Conservation (phyloP, 768 basidiomycete genomes). For the Leucogyrophana mollusca region DNA sequence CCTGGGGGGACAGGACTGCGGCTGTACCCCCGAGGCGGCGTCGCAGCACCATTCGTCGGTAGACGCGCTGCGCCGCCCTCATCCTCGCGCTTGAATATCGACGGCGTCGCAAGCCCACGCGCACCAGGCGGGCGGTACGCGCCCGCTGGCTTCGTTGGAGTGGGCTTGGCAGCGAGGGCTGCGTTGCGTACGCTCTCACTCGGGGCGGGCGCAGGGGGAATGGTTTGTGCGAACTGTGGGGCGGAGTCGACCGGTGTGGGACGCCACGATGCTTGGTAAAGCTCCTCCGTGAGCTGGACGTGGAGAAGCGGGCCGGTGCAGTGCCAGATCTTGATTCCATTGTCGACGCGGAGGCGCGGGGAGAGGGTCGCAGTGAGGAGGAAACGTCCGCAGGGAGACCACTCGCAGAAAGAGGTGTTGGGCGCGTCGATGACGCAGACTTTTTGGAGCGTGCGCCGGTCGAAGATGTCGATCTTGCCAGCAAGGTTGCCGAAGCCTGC, state of each 20-base stretch:
- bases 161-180: slow-evolving; percentile 52
- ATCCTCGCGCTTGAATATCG: slow-evolving; percentile 89
- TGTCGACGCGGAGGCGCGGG: slow-evolving; percentile 93
- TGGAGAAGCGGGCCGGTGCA: slow-evolving; percentile 88
- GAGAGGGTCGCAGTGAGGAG: slow-evolving; percentile 95
- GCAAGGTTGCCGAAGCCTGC: slow-evolving; percentile 98
- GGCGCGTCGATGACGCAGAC: slow-evolving; percentile 81
- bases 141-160: slow-evolving; percentile 67
- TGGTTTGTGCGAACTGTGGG: slow-evolving; percentile 61
- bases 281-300: slow-evolving; percentile 77
- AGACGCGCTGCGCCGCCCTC: slow-evolving; percentile 68
- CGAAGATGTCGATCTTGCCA: slow-evolving; percentile 90
- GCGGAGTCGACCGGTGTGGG: slow-evolving; percentile 66
- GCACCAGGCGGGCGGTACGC: slow-evolving; percentile 95
- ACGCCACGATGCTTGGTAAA: slow-evolving; percentile 88
- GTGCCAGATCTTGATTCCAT: slow-evolving; percentile 96
- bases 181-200: slow-evolving; percentile 52
- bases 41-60: slow-evolving; percentile 54
- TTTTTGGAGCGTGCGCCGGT: slow-evolving; percentile 82
- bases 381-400: slow-evolving; percentile 92
- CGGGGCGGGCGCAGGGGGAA: slow-evolving; percentile 71
- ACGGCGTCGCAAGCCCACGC: slow-evolving; percentile 82
- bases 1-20: slow-evolving; percentile 55
- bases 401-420: slow-evolving; percentile 92
- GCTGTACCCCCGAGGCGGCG: slow-evolving; percentile 60